Evolutionary conservation across 345 rosid genomes (phyloP), one percentile per base, ranked within the genome.

Genomic region (Salix caprea): DNA sequence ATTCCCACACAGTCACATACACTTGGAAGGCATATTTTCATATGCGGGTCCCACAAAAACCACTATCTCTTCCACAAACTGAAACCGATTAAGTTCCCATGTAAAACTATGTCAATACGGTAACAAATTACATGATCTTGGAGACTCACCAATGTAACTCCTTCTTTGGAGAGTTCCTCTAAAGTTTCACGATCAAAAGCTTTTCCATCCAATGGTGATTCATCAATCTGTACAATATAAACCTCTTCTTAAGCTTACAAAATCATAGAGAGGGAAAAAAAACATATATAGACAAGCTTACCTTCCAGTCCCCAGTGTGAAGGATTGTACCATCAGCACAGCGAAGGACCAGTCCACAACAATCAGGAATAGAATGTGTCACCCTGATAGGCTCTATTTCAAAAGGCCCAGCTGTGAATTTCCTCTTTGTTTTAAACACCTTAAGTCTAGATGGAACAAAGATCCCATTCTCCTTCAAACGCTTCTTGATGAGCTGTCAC

Each of bases 271-370:
- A 70, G 12, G 66, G 19, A 54, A 37, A 69, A 7, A 71, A 9
- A 65, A 2, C 14, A 65, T 39, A 48, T 23, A 82, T 48, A 50
- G 64, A 50, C 64, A 62, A 64, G 73, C 74, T 78, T 81, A 92
- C 98, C 94, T 96, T 96, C 99, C 99, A 96, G 84, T 96, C 99
- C 75, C 98, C 99, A 30, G 99, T 96, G 80, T 96, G 99, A 81
- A 93, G 91, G 85, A 96, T 92, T 75, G 90, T 93, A 82, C 99
- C 99, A 91, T 96, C 98, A 87, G 90, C 85, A 39, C 98, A 96
- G 18, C 99, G 99, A 75, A 96, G 96, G 76, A 96, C 91, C 74
- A 96, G 84, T 52, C 99, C 98, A 79, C 92, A 90, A 84, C 99
- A 96, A 86, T 96, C 99, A 80, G 99, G 99, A 85, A 96, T 96